Evolutionary conservation across 768 basidiomycete species (phyloP).

Genomic region (Russula foetens): DNA sequence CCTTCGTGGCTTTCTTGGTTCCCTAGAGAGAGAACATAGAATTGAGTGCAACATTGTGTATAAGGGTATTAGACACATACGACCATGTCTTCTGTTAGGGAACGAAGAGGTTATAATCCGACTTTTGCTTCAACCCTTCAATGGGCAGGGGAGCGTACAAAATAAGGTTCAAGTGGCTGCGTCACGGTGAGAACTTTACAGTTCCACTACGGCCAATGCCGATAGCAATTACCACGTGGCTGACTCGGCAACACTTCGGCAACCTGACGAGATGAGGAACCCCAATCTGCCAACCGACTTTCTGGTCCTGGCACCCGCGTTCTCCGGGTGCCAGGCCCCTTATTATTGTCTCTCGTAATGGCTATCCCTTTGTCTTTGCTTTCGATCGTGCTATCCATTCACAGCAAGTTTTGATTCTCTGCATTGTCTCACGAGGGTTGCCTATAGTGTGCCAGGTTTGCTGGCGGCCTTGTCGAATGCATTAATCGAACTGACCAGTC

Average conservation of each 20-base stretch:
- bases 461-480: too few relatives aligned
- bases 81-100: slow-evolving; percentile 40
- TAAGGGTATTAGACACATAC: slow-evolving; percentile 31
- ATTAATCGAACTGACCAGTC: too few relatives aligned
- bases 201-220: slow-evolving; percentile 27
- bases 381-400: slow-evolving; percentile 6
- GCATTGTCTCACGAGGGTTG: neutral
- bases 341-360: slow-evolving; percentile 20
- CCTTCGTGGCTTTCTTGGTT: slow-evolving; percentile 18
- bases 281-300: too few relatives aligned
- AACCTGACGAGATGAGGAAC: too few relatives aligned
- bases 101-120: slow-evolving; percentile 23
- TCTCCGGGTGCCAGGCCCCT: neutral
- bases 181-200: slow-evolving; percentile 24
- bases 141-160: slow-evolving; percentile 20
- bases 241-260: too few relatives aligned
- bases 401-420: neutral
- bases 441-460: too few relatives aligned
- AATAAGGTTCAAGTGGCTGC: slow-evolving; percentile 55
- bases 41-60: neutral
- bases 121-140: neutral
- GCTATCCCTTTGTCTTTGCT: slow-evolving; percentile 26
- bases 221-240: too few relatives aligned
- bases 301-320: neutral
- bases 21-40: neutral